These are phyloP conservation scores for Henningerozyma blattae DNA, from an alignment of 805 yeast genomes.

Conservation along the genomic window DNA sequence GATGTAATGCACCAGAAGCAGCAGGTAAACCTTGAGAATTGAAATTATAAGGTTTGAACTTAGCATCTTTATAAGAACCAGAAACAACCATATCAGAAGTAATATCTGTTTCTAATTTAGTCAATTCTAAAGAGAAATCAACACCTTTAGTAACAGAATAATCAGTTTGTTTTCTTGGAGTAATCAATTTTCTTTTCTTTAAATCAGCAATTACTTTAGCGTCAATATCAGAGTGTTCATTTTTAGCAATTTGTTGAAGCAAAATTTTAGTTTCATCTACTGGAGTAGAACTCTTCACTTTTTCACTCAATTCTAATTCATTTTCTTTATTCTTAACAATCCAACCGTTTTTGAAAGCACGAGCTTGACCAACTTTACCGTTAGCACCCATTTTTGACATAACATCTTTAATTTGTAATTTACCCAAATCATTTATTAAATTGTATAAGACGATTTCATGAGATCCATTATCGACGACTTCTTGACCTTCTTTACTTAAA, in stretches of 20 bases:
- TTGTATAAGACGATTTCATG: slow-evolving; percentile 80
- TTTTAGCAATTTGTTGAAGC: slow-evolving; percentile 37
- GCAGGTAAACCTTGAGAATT: slow-evolving; percentile 87
- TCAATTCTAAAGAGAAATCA: slow-evolving; percentile 72
- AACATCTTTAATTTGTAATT: slow-evolving; percentile 69
- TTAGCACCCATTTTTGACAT: slow-evolving; percentile 59
- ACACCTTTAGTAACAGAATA: slow-evolving; percentile 70
- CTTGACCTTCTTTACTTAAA: slow-evolving; percentile 71
- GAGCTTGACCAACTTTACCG: slow-evolving; percentile 91
- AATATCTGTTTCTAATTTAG: slow-evolving; percentile 80
- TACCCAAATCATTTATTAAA: slow-evolving; percentile 63
- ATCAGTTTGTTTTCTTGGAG: slow-evolving; percentile 59
- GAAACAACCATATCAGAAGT: slow-evolving; percentile 83
- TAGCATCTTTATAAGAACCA: slow-evolving; percentile 71
- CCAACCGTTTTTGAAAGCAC: slow-evolving; percentile 98
- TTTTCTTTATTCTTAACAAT: slow-evolving; percentile 76
- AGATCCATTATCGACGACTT: slow-evolving; percentile 69
- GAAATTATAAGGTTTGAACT: slow-evolving; percentile 93
- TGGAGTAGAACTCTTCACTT: slow-evolving; percentile 30
- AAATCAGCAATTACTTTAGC: slow-evolving; percentile 67
- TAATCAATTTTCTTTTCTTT: slow-evolving; percentile 84
- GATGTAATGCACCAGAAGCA: slow-evolving; percentile 88
- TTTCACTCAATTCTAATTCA: slow-evolving; percentile 42
- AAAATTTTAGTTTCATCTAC: slow-evolving; percentile 55
- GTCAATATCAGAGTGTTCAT: slow-evolving; percentile 23